A percentile compares a stretch with the other conserved stretches of the same genome.
phyloP scores from a whole-genome alignment of 306 rosid species.

The Adenanthera pavonina region DNA sequence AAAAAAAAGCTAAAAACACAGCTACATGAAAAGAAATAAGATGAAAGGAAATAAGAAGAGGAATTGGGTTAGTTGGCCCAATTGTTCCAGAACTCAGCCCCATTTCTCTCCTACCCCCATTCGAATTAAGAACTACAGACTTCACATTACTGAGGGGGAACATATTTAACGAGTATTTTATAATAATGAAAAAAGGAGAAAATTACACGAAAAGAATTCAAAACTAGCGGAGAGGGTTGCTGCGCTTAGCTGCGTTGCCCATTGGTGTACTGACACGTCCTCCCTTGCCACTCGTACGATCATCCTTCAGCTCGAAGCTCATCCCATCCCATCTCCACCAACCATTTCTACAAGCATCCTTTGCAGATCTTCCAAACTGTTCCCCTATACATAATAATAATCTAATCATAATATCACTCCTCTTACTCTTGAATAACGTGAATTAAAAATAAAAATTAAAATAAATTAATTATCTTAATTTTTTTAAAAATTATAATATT shows the following conservation, averaged over 20 bases:
- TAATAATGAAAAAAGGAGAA: not conserved
- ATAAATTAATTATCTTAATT: no score
- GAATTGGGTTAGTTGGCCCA: not conserved
- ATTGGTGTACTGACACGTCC: conserved; percentile 53
- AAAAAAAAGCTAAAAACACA: not conserved
- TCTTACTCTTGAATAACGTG: no score
- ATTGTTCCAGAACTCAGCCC: not conserved
- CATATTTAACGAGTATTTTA: not conserved
- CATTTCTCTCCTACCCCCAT: not conserved
- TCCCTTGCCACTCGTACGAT: conserved; percentile 62
- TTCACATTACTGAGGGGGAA: not conserved
- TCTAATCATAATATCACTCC: no score
- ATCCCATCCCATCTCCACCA: conserved; percentile 69
- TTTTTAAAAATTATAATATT: no score
- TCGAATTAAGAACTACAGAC: not conserved
- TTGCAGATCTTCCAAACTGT: conserved; percentile 87
- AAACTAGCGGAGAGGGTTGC: conserved; percentile 53
- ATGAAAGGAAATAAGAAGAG: not conserved
- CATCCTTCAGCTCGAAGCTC: conserved; percentile 43
- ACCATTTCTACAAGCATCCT: conserved; percentile 89
- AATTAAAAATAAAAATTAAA: no score
- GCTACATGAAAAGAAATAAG: not conserved
- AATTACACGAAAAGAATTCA: conserved; percentile 16
- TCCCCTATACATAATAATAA: conserved; percentile 49
- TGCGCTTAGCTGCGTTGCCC: conserved; percentile 57